A percentile compares a stretch with the other conserved stretches of the same genome.
These are phyloP conservation scores for Grigorovia yakushimaensis DNA, from an alignment of 805 yeast genomes.

Conservation along the genomic window DNA sequence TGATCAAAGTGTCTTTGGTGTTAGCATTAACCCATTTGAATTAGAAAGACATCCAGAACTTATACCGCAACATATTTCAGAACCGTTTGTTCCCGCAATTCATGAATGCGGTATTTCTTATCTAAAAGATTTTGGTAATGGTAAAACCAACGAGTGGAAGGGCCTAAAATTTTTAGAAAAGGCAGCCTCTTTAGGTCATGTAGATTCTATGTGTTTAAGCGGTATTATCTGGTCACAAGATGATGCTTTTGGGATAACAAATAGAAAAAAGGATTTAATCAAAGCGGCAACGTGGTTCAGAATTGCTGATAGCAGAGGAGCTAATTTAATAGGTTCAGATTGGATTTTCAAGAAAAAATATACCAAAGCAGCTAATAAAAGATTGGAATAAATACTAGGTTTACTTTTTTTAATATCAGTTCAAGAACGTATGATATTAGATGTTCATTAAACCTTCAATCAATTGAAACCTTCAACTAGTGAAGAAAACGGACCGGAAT, in stretches of 20 bases:
- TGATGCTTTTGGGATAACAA: slow-evolving; percentile 31
- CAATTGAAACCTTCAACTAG: no score
- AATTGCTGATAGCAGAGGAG: slow-evolving; percentile 53
- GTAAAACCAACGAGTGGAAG: slow-evolving; percentile 37
- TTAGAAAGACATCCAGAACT: slow-evolving; percentile 14
- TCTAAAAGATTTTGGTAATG: slow-evolving; percentile 46
- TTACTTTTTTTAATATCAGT: no score
- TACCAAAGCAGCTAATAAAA: slow-evolving; percentile 17
- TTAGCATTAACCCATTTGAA: slow-evolving; percentile 28
- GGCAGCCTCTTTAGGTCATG: slow-evolving; percentile 58
- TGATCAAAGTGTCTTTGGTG: slow-evolving; percentile 14
- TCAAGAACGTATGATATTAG: no score
- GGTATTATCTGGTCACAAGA: slow-evolving; percentile 59
- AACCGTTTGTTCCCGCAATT: slow-evolving; percentile 40
- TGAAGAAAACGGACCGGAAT: no score
- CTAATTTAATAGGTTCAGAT: slow-evolving; percentile 52
- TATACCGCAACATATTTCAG: slow-evolving; percentile 32
- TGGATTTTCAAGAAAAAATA: slow-evolving; percentile 73
- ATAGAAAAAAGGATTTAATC: slow-evolving; percentile 45
- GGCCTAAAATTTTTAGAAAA: slow-evolving; percentile 53
- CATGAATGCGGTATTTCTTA: slow-evolving; percentile 54
- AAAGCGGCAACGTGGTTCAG: slow-evolving; percentile 66
- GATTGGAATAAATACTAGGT: not conserved
- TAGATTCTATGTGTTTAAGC: slow-evolving; percentile 58
- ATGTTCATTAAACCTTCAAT: no score